Conservation (phyloP, 2,329 filamentous ascomycete species). For the Emericellopsis atlantica region DNA sequence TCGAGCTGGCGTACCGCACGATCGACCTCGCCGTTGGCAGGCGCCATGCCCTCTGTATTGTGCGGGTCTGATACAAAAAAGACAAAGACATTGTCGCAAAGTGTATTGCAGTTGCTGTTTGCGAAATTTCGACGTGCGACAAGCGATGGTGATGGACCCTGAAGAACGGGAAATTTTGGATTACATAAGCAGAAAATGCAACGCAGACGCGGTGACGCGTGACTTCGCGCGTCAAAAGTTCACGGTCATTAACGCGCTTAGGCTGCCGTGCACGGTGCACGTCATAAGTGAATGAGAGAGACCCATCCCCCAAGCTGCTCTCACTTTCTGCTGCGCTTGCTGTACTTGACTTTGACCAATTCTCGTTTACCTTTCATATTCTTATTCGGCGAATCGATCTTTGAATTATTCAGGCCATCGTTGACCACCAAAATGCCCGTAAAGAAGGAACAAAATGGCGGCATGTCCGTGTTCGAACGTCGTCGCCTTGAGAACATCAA, state of each 20-base stretch:
- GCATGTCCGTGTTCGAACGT: conserved; percentile 74
- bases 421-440: conserved; percentile 26
- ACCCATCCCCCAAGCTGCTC: not conserved
- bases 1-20: not conserved
- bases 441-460: conserved; percentile 24
- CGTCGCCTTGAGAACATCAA: conserved; percentile 78
- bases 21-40: not conserved
- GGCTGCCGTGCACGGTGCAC: not conserved
- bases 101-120: not conserved
- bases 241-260: not conserved
- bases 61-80: conserved; percentile 63
- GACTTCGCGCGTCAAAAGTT: conserved; percentile 4
- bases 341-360: not conserved
- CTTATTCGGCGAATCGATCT: not conserved
- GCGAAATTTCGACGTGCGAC: not conserved
- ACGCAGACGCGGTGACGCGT: conserved; percentile 3
- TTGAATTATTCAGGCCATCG: not conserved
- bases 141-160: not conserved
- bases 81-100: conserved; percentile 34
- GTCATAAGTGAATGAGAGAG: not conserved
- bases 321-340: no score
- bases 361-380: not conserved
- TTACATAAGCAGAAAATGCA: no score
- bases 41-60: conserved; percentile 21
- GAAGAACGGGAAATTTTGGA: not conserved